Evolutionary conservation across 2,329 filamentous ascomycete species (phyloP).

Genomic region (Colletotrichum acutatum): DNA sequence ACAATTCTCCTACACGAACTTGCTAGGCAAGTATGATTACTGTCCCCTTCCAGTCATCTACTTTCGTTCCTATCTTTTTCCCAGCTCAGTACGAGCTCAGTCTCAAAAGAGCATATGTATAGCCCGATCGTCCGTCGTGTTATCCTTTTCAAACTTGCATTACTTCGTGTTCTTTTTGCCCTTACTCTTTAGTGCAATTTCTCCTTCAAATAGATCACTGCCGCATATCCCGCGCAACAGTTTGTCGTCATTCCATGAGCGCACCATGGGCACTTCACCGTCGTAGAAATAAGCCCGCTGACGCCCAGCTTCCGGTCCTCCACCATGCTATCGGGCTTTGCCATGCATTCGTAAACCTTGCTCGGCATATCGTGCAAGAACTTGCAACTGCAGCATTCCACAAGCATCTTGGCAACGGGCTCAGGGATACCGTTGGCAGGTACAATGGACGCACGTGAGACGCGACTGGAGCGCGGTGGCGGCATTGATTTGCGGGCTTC

Average conservation of each 20-base stretch:
- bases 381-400: conserved; percentile 72
- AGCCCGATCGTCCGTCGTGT: background rate
- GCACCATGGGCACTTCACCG: conserved; percentile 78
- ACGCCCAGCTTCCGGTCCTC: conserved; percentile 63
- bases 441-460: conserved; percentile 23
- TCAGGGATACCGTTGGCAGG: conserved; percentile 40
- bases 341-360: conserved; percentile 73
- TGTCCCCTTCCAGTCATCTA: background rate
- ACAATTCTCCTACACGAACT: conserved; percentile 12
- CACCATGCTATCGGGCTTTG: conserved; percentile 65
- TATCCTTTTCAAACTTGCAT: background rate
- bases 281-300: conserved; percentile 67
- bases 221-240: conserved; percentile 77
- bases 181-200: conserved; percentile 61
- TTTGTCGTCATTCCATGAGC: conserved; percentile 74
- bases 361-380: conserved; percentile 75
- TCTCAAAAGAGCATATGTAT: background rate
- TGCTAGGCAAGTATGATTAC: background rate
- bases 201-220: conserved; percentile 74
- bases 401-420: conserved; percentile 70
- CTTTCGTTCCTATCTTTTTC: background rate
- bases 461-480: conserved; percentile 16
- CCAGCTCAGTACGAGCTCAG: background rate
- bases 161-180: background rate
- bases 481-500: conserved; percentile 32